A percentile compares a stretch with the other conserved stretches of the same genome.
phyloP scores from a whole-genome alignment of 305 asterid species.

The Rubia peregrina region DNA sequence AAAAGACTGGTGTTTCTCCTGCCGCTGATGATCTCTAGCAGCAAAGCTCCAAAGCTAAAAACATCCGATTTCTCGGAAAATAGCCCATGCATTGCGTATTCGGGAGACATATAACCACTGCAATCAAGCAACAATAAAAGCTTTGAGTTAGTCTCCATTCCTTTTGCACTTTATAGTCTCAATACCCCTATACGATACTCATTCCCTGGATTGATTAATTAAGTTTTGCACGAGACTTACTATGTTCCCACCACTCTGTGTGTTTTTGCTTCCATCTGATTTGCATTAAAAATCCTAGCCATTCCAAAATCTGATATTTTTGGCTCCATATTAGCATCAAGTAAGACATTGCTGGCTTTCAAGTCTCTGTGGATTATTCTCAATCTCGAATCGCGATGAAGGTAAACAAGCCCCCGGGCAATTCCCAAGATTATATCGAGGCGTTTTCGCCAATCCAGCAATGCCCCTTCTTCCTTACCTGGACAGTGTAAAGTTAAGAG shows the following conservation, averaged over 20 bases:
- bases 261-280: slow-evolving; percentile 30
- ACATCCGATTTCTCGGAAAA: slow-evolving; percentile 35
- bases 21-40: slow-evolving; percentile 35
- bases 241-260: slow-evolving; percentile 40
- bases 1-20: slow-evolving; percentile 27
- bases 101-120: slow-evolving; percentile 50
- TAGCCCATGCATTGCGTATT: slow-evolving; percentile 40
- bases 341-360: slow-evolving; percentile 39
- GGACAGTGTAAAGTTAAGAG: background rate
- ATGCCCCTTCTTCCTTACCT: slow-evolving; percentile 26
- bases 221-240: no score
- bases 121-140: background rate
- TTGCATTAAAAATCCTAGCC: slow-evolving; percentile 35
- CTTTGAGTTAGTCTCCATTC: background rate
- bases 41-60: slow-evolving; percentile 36
- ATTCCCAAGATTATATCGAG: slow-evolving; percentile 30
- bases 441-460: slow-evolving; percentile 31
- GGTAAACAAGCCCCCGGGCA: slow-evolving; percentile 36
- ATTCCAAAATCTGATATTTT: slow-evolving; percentile 44
- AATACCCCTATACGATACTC: no score
- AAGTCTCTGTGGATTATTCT: slow-evolving; percentile 39
- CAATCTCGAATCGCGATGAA: slow-evolving; percentile 40
- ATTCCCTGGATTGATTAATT: background rate
- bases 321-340: slow-evolving; percentile 30
- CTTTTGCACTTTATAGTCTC: background rate